Evolutionary conservation across 345 rosid species (phyloP).

Genomic region (Firmiana major): DNA sequence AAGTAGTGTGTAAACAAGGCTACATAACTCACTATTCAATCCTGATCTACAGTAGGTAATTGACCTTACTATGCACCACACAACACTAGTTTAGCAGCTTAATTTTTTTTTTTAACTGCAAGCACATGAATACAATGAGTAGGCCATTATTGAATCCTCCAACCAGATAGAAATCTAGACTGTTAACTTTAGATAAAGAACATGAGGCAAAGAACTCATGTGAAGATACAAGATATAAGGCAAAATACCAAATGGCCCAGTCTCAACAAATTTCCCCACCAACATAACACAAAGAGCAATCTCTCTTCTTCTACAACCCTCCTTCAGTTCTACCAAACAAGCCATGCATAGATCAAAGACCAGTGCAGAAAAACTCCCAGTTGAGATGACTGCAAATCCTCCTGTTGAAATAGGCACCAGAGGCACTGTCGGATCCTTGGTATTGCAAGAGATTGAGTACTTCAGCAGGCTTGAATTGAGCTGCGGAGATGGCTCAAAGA

Average conservation of each 20-base stretch:
- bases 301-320: conserved; percentile 29
- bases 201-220: conserved; percentile 38
- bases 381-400: conserved; percentile 29
- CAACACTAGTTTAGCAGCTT: conserved; percentile 25
- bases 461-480: conserved; percentile 40
- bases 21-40: conserved; percentile 1
- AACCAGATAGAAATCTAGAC: conserved; percentile 17
- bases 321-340: conserved; percentile 17
- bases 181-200: conserved; percentile 35
- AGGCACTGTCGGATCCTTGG: conserved; percentile 54
- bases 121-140: conserved; percentile 45
- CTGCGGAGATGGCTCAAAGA: conserved; percentile 32
- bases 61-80: conserved; percentile 17
- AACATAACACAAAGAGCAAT: conserved; percentile 16
- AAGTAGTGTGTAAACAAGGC: neutral
- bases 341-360: conserved; percentile 32
- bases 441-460: conserved; percentile 53
- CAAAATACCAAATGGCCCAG: conserved; percentile 19
- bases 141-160: conserved; percentile 21
- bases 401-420: conserved; percentile 56
- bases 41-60: neutral
- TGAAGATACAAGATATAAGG: conserved; percentile 23
- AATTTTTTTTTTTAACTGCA: conserved; percentile 33
- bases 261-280: conserved; percentile 13
- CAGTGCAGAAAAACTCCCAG: conserved; percentile 1